Conservation (phyloP, 2,329 filamentous ascomycete genomes). For the Podosphaera leucotricha region DNA sequence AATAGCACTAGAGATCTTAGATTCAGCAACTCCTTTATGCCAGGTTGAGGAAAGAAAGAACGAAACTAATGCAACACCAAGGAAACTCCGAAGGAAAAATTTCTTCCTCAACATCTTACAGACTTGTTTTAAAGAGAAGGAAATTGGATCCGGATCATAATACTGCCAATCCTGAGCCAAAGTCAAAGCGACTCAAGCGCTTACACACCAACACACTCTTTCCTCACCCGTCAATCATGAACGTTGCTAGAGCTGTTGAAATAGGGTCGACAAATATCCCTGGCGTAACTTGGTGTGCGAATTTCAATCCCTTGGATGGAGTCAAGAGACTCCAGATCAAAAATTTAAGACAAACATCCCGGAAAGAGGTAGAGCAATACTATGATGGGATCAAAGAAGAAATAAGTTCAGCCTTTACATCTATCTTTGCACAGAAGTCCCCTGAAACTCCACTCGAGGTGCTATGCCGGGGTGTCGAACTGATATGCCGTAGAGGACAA, state of each 20-base stretch:
- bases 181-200: slow-evolving; percentile 53
- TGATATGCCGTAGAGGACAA: slow-evolving; percentile 60
- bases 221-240: slow-evolving; percentile 8
- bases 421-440: slow-evolving; percentile 43
- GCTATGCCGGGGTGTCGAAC: slow-evolving; percentile 76
- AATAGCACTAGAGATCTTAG: too few species aligned
- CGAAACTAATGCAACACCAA: slow-evolving; percentile 14
- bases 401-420: slow-evolving; percentile 46
- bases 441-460: slow-evolving; percentile 60
- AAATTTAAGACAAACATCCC: slow-evolving; percentile 47
- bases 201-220: slow-evolving; percentile 27
- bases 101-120: slow-evolving; percentile 3
- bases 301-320: slow-evolving; percentile 50
- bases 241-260: slow-evolving; percentile 6
- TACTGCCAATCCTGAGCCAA: slow-evolving; percentile 21
- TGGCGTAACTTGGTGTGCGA: slow-evolving; percentile 11
- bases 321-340: slow-evolving; percentile 82
- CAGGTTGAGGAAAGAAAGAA: slow-evolving; percentile 7
- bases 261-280: slow-evolving; percentile 5
- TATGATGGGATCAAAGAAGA: slow-evolving; percentile 54
- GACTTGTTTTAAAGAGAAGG: slow-evolving; percentile 10
- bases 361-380: slow-evolving; percentile 46
- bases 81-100: slow-evolving; percentile 9
- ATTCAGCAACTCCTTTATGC: slow-evolving; percentile 7
- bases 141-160: slow-evolving; percentile 4